Percentiles rank a stretch among this genome's conserved stretches.
These are phyloP conservation scores for Pseudoscleropodium purum DNA, from an alignment of 225 moss, liverwort and hornwort genomes.

Conservation along the genomic window DNA sequence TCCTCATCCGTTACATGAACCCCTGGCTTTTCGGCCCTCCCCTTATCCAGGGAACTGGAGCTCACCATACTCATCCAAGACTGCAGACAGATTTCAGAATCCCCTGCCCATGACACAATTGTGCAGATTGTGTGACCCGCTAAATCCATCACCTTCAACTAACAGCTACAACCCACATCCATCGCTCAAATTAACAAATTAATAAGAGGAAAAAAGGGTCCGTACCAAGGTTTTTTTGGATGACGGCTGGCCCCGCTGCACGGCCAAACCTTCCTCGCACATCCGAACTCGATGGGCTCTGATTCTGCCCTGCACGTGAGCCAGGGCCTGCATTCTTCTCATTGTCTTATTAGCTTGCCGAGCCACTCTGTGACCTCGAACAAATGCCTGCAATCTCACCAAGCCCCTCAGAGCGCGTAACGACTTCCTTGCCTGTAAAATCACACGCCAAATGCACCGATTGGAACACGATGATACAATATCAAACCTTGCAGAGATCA, in stretches of 20 bases:
- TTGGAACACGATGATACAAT: not conserved
- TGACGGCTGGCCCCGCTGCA: slow-evolving; percentile 36
- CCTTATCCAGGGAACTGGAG: not conserved
- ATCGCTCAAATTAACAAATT: not conserved
- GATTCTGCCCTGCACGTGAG: slow-evolving; percentile 46
- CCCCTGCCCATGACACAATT: not conserved
- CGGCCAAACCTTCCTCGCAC: slow-evolving; percentile 50
- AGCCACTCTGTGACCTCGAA: slow-evolving; percentile 46
- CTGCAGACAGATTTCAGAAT: not conserved
- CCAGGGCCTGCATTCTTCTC: slow-evolving; percentile 43
- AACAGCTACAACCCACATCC: not conserved
- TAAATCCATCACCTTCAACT: not conserved
- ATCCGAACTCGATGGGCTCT: slow-evolving; percentile 40
- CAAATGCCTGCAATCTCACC: slow-evolving; percentile 41
- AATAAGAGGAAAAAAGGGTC: not conserved
- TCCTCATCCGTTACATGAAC: not conserved
- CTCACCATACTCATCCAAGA: not conserved
- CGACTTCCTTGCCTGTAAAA: slow-evolving; percentile 35
- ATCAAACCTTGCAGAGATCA: not conserved
- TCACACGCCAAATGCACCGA: not conserved
- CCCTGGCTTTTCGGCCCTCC: not conserved
- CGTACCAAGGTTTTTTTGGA: slow-evolving; percentile 28
- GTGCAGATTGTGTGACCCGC: not conserved
- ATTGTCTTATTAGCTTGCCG: slow-evolving; percentile 38
- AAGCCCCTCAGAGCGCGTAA: slow-evolving; percentile 36